Evolutionary conservation across 306 rosid species (phyloP), one percentile per base, ranked within the genome.

Genomic region (Erythrophleum fordii): DNA sequence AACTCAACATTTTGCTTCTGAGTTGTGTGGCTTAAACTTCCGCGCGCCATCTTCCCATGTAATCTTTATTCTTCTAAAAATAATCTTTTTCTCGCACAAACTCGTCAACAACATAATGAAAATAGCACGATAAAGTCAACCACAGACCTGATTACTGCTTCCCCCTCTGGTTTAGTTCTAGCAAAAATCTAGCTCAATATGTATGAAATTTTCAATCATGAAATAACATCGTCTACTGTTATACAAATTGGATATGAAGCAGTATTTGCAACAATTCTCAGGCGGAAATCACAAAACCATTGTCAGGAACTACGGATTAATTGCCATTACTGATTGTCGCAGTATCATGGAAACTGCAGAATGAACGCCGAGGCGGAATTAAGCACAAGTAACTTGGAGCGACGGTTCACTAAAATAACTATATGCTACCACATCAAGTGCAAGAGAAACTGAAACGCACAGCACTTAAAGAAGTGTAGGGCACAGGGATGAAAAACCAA

Each of bases 201-300:
- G 5, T 18, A 46, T 41, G 16, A 56, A 79, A 44, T 28, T 58
- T 28, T 55, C 37, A 44, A 42, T 58, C 20, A 58, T 45, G 12
- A 60, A 46, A 46, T 26, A 39, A 11, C 49, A 42, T n/a, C 48
- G 7, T 70, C 17, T 10, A 66, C 11, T 5, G 13, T 26, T 5
- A 29, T 7, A 53, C 5, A 45, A 4, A 44, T 29, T 12, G 18
- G 22, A 31, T 61, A 46, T 17, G n/a, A 11, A 45, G 48, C 62
- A 48, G 62, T 76, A n/a, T 46, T 29, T 25, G 58, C 58, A 78
- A 67, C 68, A 51, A 12, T 37, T 46, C 62, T 37, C 39, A 52
- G 39, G 72, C 35, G 66, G 22, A 34, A 23, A 78, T 31, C 66
- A 35, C 66, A 34, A 51, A 41, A 26, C 11, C 39, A 14, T 16